A percentile compares a stretch with the other conserved stretches of the same genome.
Conservation (phyloP, 768 basidiomycete genomes). For the Nidularia sp. region DNA sequence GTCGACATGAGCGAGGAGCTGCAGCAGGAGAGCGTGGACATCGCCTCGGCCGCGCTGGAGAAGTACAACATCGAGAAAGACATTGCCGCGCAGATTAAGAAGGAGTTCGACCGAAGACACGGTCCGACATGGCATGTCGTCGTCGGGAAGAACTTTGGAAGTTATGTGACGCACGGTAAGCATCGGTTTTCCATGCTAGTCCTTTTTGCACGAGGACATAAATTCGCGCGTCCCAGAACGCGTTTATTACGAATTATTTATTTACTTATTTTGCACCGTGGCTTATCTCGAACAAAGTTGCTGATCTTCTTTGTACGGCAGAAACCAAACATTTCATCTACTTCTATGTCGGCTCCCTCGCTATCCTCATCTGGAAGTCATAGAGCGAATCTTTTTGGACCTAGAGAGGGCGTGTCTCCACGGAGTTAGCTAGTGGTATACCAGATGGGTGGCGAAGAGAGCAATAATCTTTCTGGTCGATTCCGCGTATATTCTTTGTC, state of each 20-base stretch:
- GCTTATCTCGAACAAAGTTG: conserved; percentile 3
- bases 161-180: conserved; percentile 95
- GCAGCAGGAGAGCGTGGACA: conserved; percentile 92
- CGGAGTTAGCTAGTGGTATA: too few relatives aligned
- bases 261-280: conserved; percentile 1
- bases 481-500: too few relatives aligned
- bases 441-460: too few relatives aligned
- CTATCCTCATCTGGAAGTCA: conserved; percentile 95
- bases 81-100: conserved; percentile 97
- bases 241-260: conserved; percentile 12
- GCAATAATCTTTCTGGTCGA: too few relatives aligned
- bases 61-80: conserved; percentile 97
- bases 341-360: conserved; percentile 91
- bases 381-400: conserved; percentile 23
- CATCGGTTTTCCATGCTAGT: conserved; percentile 5
- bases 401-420: neutral
- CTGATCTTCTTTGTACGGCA: conserved; percentile 24
- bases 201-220: neutral
- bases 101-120: conserved; percentile 91
- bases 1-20: conserved; percentile 97
- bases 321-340: conserved; percentile 99
- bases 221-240: conserved; percentile 16
- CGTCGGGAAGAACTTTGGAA: conserved; percentile 98
- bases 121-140: conserved; percentile 98
- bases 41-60: conserved; percentile 80